Conservation (phyloP, 305 asterid genomes). For the Fraxinus nigra region DNA sequence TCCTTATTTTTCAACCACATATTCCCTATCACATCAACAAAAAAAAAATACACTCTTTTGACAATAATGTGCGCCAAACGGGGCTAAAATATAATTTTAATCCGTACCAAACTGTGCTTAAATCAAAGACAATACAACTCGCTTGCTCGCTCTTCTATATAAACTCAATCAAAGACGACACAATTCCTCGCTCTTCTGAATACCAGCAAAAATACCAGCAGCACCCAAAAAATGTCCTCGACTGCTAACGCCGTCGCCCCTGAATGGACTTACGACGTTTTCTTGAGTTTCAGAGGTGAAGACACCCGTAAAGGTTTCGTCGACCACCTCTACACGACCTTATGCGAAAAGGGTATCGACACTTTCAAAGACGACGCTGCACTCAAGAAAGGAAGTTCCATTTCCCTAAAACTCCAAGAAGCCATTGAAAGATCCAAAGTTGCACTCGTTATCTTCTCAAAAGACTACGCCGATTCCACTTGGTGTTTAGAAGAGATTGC, state of each 20-base stretch:
- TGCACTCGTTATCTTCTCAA: slow-evolving; percentile 17
- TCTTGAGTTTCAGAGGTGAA: slow-evolving; percentile 16
- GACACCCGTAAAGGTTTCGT: slow-evolving; percentile 13
- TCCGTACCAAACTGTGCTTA: too few species aligned
- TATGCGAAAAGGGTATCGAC: slow-evolving; percentile 11
- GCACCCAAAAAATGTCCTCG: neutral
- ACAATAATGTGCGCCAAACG: too few species aligned
- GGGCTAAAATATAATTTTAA: too few species aligned
- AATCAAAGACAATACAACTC: too few species aligned
- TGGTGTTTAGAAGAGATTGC: slow-evolving; percentile 17
- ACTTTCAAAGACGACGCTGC: slow-evolving; percentile 9
- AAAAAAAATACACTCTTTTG: too few species aligned
- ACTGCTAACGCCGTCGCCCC: neutral
- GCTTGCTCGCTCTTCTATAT: too few species aligned
- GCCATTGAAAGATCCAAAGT: slow-evolving; percentile 8
- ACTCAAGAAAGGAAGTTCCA: slow-evolving; percentile 7
- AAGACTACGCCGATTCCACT: slow-evolving; percentile 18
- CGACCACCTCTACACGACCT: slow-evolving; percentile 9
- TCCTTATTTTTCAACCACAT: too few species aligned
- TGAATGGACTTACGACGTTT: neutral
- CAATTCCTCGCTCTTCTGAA: neutral
- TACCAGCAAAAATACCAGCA: neutral
- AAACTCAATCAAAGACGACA: neutral
- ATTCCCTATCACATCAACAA: too few species aligned
- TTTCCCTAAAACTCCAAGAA: neutral